A percentile compares a stretch with the other conserved stretches of the same genome.
These are phyloP conservation scores for Akanthomyces dipterigenus DNA, from an alignment of 2,329 filamentous ascomycete species.

Conservation along the genomic window DNA sequence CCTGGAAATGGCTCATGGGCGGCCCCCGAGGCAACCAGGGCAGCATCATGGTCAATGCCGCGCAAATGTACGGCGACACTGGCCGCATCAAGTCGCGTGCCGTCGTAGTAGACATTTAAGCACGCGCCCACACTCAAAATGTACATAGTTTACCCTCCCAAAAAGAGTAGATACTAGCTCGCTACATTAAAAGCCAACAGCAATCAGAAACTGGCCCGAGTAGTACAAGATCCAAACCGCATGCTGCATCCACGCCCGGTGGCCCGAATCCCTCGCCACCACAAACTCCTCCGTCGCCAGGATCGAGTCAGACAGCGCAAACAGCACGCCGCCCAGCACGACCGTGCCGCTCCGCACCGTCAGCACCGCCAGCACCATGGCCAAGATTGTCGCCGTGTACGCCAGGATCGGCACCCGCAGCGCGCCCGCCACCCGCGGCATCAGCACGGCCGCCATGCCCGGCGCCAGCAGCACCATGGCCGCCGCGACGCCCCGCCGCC, in stretches of 20 bases:
- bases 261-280: constrained; percentile 17
- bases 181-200: constrained; percentile 4
- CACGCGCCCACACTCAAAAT: neutral
- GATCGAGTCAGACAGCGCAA: constrained; percentile 27
- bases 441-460: constrained; percentile 21
- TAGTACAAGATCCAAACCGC: constrained; percentile 31
- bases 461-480: constrained; percentile 19
- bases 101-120: constrained; percentile 29
- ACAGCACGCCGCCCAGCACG: constrained; percentile 24
- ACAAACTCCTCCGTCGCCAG: constrained; percentile 28
- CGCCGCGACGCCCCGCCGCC: constrained; percentile 15
- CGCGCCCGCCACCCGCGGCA: constrained; percentile 19
- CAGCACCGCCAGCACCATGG: constrained; percentile 26
- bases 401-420: constrained; percentile 24
- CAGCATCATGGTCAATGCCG: constrained; percentile 50
- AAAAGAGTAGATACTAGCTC: neutral
- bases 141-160: neutral
- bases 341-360: constrained; percentile 20
- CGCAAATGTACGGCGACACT: constrained; percentile 48
- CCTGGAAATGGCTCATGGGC: constrained; percentile 52
- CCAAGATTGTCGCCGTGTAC: constrained; percentile 25
- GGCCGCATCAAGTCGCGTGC: constrained; percentile 38
- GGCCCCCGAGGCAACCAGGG: constrained; percentile 44
- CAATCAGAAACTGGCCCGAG: constrained; percentile 27
- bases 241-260: constrained; percentile 25